Evolutionary conservation across 192 early-diverging fungal genomes (phyloP).

Genomic region (Pilaira anomala): DNA sequence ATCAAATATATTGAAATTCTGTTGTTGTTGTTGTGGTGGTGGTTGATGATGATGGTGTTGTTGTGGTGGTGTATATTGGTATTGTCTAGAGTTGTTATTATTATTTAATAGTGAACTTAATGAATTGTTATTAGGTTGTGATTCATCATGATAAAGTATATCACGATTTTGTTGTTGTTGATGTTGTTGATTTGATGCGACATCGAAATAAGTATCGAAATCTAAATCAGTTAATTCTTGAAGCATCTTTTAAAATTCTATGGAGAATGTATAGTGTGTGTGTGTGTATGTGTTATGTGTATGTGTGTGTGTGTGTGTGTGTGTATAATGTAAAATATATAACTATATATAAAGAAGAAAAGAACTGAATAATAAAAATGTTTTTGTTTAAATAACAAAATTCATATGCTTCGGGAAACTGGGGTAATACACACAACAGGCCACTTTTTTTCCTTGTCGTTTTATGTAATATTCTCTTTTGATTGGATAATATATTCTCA

Average conservation of each 20-base stretch:
- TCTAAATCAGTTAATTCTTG: conserved; percentile 16
- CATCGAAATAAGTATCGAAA: conserved; percentile 19
- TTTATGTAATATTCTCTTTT: neutral
- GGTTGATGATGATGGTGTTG: neutral
- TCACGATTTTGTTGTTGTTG: conserved; percentile 9
- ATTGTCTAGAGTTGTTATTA: neutral
- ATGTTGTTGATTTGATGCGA: conserved; percentile 14
- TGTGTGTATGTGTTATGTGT: too few relatives aligned
- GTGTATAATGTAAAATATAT: neutral
- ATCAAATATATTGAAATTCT: too few relatives aligned
- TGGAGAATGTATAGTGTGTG: too few relatives aligned
- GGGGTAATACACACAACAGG: conserved; percentile 2
- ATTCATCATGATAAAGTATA: conserved; percentile 14
- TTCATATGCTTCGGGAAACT: neutral
- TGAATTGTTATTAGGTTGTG: neutral
- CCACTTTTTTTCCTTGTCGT: conserved; percentile 8
- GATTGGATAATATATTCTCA: conserved; percentile 16
- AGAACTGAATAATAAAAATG: neutral
- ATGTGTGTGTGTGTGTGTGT: too few relatives aligned
- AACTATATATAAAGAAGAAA: neutral
- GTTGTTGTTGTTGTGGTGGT: neutral
- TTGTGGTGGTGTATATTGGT: neutral
- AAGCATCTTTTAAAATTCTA: conserved; percentile 7
- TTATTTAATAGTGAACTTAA: neutral
- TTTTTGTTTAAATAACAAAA: neutral